These are phyloP conservation scores for Pythium myriotylum DNA, from an alignment of 352 stramenopile species.

Conservation along the genomic window DNA sequence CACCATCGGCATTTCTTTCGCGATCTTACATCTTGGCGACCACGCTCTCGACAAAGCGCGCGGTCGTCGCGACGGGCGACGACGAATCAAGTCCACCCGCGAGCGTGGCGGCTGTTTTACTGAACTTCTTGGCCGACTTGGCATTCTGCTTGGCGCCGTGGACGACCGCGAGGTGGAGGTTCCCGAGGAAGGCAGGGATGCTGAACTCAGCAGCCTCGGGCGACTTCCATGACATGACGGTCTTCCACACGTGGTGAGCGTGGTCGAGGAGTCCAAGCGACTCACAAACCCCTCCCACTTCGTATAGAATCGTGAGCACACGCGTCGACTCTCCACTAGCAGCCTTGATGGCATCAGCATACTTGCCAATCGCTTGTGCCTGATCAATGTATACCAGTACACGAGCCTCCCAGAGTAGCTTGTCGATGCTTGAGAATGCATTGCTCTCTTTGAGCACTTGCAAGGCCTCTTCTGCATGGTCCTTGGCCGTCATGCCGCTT, in stretches of 20 bases:
- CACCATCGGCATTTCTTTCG: not conserved
- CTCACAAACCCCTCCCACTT: conserved; percentile 65
- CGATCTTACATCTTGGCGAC: conserved; percentile 41
- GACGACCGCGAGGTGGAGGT: conserved; percentile 64
- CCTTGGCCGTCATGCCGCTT: conserved; percentile 15
- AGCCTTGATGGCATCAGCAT: conserved; percentile 27
- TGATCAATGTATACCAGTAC: conserved; percentile 36
- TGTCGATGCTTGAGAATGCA: conserved; percentile 1
- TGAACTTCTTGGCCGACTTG: conserved; percentile 70
- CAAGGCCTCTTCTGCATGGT: conserved; percentile 27
- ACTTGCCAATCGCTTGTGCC: conserved; percentile 35
- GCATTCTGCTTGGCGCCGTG: conserved; percentile 64
- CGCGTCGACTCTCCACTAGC: not conserved
- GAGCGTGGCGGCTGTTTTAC: conserved; percentile 44
- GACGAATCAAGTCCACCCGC: not conserved
- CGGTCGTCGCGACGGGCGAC: conserved; percentile 40
- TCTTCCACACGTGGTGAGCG: conserved; percentile 72
- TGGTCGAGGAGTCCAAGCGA: conserved; percentile 41
- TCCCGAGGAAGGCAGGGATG: conserved; percentile 44
- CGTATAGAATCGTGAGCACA: conserved; percentile 51
- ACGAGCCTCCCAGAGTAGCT: conserved; percentile 48
- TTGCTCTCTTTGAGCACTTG: conserved; percentile 21
- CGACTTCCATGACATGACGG: conserved; percentile 34
- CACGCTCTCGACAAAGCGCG: conserved; percentile 64
- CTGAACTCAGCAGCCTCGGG: conserved; percentile 19